phyloP scores from a whole-genome alignment of 768 basidiomycete species.

The Hygrophoropsis aurantiaca region DNA sequence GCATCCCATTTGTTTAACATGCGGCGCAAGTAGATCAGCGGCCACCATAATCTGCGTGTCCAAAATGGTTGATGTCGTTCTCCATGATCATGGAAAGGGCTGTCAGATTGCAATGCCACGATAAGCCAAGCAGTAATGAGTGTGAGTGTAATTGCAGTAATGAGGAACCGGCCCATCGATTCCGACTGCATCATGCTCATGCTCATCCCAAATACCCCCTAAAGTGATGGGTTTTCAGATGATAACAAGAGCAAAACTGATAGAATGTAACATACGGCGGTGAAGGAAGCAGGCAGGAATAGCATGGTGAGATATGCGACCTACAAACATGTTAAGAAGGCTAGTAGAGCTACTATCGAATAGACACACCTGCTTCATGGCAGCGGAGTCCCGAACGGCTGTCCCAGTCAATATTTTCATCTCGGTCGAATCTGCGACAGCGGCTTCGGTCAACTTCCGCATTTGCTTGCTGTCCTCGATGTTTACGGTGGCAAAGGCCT shows the following conservation, averaged over 20 bases:
- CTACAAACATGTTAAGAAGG: constrained; percentile 10
- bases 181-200: constrained; percentile 23
- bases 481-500: neutral
- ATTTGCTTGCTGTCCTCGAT: constrained; percentile 1
- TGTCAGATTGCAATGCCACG: constrained; percentile 45
- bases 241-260: too few relatives aligned
- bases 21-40: neutral
- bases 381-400: constrained; percentile 31
- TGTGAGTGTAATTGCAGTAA: constrained; percentile 43
- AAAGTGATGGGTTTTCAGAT: neutral
- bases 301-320: constrained; percentile 53
- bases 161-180: constrained; percentile 36
- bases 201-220: constrained; percentile 14
- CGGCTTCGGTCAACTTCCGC: neutral
- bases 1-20: too few relatives aligned
- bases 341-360: constrained; percentile 13
- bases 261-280: neutral
- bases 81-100: constrained; percentile 6
- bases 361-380: constrained; percentile 6
- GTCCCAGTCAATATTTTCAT: constrained; percentile 41
- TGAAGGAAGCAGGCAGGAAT: constrained; percentile 50
- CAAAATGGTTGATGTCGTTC: neutral
- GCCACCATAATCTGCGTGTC: too few relatives aligned
- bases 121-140: constrained; percentile 50
- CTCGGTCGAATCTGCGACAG: neutral